Base-by-base conservation (phyloP, 441 rosid species). In the Cnidoscolus chayamansa region DNA sequence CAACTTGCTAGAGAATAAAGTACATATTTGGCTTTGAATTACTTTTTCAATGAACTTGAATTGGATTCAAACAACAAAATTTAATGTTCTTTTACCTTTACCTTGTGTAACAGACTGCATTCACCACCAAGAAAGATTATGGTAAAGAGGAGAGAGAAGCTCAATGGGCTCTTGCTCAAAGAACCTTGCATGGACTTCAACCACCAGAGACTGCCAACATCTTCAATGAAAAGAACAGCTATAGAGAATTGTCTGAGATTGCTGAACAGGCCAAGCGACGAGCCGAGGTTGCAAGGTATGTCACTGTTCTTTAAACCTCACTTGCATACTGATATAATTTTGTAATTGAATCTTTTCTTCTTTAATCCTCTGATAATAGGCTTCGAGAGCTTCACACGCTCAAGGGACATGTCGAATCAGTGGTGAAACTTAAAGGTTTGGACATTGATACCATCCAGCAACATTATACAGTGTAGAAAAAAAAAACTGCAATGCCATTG, bases 401-500 rank as follows among this genome's bases (percentile, higher is more conserved):
- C 59, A 95, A 92, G 80, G 99, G 99, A 9, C 99, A 93, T 10
- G 99, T 91, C 0, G 98, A 95, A 72, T 95, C 99, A 0, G 99
- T 95, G 76, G 99, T 89, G 81, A 92, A 94, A 85, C 90, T 94
- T 2, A 92, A 92, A 77, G 98, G 98, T 16, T 79, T 94, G 73
- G 98, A 94, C 77, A 94, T 92, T 45, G 98, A 94, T 62, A 89
- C 97, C 2, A 91, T 91, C 65, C 89, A 94, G 84, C 97, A 94
- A 78, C 98, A 95, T 77, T 95, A 93, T 74, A 95, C 98, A 0
- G 92, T 94, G 77, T 95, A 73, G 85, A 56, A 25, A 25, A 86
- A 56, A 25, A 53, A 30, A 12, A 45, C 19, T 7, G 48, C 67
- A 63, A 60, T 48, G 48, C 37, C 12, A 17, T 7, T 49, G 16